These are phyloP conservation scores for Diplogelasinospora grovesii DNA, from an alignment of 495 filamentous ascomycete genomes.

Conservation along the genomic window DNA sequence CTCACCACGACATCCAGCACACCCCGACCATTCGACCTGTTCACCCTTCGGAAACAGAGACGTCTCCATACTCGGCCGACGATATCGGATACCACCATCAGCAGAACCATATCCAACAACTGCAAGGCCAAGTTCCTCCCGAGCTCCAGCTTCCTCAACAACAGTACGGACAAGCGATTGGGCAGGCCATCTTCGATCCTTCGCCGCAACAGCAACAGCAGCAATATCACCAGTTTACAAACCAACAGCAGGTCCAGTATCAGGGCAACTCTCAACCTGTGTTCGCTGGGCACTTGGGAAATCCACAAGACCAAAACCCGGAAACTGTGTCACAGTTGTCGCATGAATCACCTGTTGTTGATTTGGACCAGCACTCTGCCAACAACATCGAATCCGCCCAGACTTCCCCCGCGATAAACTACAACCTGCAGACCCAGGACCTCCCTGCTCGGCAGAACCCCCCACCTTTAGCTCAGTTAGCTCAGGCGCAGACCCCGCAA, in stretches of 20 bases:
- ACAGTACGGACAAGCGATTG: too few species aligned
- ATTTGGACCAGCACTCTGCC: slow-evolving; percentile 34
- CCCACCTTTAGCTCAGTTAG: too few species aligned
- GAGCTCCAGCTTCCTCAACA: slow-evolving; percentile 25
- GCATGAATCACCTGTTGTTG: slow-evolving; percentile 49
- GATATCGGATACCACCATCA: slow-evolving; percentile 34
- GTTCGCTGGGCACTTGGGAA: slow-evolving; percentile 32
- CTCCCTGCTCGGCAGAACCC: slow-evolving; percentile 23
- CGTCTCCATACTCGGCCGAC: slow-evolving; percentile 35
- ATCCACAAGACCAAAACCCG: slow-evolving; percentile 40
- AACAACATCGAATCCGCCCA: slow-evolving; percentile 33
- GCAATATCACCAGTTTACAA: slow-evolving; percentile 23
- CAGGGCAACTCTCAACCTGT: slow-evolving; percentile 24
- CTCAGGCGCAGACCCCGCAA: slow-evolving; percentile 25
- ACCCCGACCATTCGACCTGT: slow-evolving; percentile 37
- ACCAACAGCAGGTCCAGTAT: slow-evolving; percentile 31
- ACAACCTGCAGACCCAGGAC: slow-evolving; percentile 30
- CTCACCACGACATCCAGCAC: slow-evolving; percentile 28
- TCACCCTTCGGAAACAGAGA: slow-evolving; percentile 24
- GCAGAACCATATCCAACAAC: slow-evolving; percentile 31
- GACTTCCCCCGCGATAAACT: slow-evolving; percentile 29
- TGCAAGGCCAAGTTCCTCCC: slow-evolving; percentile 18
- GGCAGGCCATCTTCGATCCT: slow-evolving; percentile 28
- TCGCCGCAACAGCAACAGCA: slow-evolving; percentile 27
- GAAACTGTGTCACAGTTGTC: slow-evolving; percentile 55